Conservation (phyloP, 768 basidiomycete species). For the Suillus paluster region DNA sequence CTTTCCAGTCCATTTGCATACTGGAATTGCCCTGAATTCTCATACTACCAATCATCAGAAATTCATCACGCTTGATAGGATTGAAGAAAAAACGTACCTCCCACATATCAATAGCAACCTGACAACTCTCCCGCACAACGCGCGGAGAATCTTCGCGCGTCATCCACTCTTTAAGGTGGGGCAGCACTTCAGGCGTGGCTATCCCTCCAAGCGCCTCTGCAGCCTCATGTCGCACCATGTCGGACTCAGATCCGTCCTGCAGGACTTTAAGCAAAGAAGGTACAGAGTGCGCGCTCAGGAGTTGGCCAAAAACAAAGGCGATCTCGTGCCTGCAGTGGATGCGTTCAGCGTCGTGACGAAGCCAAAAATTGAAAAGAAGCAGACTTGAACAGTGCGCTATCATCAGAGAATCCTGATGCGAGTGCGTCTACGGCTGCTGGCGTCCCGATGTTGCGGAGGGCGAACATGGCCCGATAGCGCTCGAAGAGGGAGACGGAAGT, state of each 20-base stretch:
- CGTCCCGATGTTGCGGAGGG: conserved; percentile 90
- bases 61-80: too few species aligned
- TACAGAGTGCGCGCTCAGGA: conserved; percentile 86
- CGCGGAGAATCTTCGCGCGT: conserved; percentile 74
- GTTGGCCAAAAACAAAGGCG: conserved; percentile 97
- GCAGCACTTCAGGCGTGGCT: conserved; percentile 88
- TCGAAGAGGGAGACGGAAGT: conserved; percentile 76
- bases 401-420: conserved; percentile 87
- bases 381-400: conserved; percentile 92
- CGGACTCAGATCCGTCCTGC: conserved; percentile 72
- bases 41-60: conserved; percentile 52
- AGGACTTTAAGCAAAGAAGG: conserved; percentile 83
- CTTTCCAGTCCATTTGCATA: conserved; percentile 62
- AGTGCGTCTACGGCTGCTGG: conserved; percentile 87
- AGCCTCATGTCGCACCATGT: conserved; percentile 99
- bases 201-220: conserved; percentile 99
- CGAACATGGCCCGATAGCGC: conserved; percentile 98
- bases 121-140: conserved; percentile 95
- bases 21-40: conserved; percentile 82
- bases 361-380: conserved; percentile 25
- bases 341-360: neutral
- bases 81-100: conserved; percentile 56
- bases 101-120: conserved; percentile 97
- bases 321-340: conserved; percentile 83
- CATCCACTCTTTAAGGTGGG: conserved; percentile 87